Evolutionary conservation across 768 basidiomycete species (phyloP).

Genomic region (Lyophyllum decastes): DNA sequence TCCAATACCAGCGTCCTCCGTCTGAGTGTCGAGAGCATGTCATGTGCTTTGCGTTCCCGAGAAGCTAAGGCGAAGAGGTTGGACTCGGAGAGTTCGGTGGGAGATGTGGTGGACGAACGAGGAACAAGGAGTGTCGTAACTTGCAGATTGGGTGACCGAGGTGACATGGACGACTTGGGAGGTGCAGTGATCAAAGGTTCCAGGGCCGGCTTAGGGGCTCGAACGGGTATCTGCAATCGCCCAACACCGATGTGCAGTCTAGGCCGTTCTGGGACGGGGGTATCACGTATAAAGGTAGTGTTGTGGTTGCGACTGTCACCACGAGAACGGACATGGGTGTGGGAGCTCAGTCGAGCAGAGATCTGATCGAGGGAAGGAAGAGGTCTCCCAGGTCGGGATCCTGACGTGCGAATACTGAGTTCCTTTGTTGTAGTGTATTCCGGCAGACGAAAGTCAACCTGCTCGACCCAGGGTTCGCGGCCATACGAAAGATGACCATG

Average conservation of each 20-base stretch:
- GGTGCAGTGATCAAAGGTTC: conserved; percentile 32
- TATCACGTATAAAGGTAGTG: conserved; percentile 26
- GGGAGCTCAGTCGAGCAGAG: conserved; percentile 57
- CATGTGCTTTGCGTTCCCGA: conserved; percentile 56
- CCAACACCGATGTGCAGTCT: conserved; percentile 38
- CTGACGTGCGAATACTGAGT: neutral
- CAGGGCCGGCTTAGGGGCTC: conserved; percentile 27
- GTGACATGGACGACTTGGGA: conserved; percentile 33
- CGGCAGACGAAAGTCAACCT: conserved; percentile 59
- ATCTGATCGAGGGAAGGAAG: conserved; percentile 80
- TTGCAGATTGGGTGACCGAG: conserved; percentile 31
- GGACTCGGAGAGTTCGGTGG: conserved; percentile 50
- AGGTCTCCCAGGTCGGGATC: conserved; percentile 19
- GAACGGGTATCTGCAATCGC: conserved; percentile 43
- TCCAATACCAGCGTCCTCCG: conserved; percentile 52
- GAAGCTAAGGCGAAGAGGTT: conserved; percentile 53
- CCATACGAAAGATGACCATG: conserved; percentile 22
- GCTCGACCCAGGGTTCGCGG: conserved; percentile 60
- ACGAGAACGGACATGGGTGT: conserved; percentile 31
- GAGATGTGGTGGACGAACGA: conserved; percentile 40
- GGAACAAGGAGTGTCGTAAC: conserved; percentile 52
- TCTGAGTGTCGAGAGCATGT: conserved; percentile 67
- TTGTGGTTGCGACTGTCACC: conserved; percentile 8
- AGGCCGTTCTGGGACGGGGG: conserved; percentile 28
- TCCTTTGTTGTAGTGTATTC: conserved; percentile 22